Conservation (phyloP, 345 rosid species). For the Salix viminalis region DNA sequence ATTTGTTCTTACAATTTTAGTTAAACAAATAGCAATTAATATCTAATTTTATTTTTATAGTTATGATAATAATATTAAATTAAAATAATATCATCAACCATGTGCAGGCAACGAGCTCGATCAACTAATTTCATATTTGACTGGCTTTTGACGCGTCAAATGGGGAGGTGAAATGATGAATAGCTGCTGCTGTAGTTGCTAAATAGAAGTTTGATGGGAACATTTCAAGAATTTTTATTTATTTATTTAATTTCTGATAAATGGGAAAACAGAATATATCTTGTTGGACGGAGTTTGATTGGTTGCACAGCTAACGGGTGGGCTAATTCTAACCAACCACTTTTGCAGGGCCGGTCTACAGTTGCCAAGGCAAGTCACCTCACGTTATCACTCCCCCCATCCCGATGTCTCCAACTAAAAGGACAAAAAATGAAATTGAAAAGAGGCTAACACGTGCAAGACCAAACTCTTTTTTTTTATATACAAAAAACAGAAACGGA, state of each 20-base stretch:
- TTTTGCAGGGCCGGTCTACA: background rate
- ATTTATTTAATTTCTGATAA: too few species aligned
- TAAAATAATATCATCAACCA: background rate
- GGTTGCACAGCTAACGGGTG: background rate
- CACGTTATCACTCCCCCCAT: too few species aligned
- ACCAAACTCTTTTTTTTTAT: too few species aligned
- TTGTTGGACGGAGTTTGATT: background rate
- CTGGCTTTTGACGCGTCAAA: background rate
- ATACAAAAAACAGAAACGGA: too few species aligned
- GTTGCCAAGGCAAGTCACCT: too few species aligned
- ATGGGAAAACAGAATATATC: background rate
- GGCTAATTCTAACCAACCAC: background rate
- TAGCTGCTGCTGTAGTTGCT: background rate
- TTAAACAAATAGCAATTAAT: background rate
- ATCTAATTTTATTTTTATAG: background rate
- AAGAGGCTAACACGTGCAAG: too few species aligned
- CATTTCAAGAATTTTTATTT: background rate
- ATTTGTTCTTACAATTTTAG: background rate
- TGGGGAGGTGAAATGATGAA: background rate
- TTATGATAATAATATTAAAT: background rate
- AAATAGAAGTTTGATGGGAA: conserved; percentile 5
- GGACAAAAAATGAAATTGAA: too few species aligned
- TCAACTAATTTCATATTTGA: background rate
- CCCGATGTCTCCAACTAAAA: too few species aligned
- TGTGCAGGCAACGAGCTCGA: background rate